Percentiles rank a stretch among this genome's conserved stretches.
Conservation (phyloP, 1,284 basidiomycete genomes). For the Ceratobasidium sp. region DNA sequence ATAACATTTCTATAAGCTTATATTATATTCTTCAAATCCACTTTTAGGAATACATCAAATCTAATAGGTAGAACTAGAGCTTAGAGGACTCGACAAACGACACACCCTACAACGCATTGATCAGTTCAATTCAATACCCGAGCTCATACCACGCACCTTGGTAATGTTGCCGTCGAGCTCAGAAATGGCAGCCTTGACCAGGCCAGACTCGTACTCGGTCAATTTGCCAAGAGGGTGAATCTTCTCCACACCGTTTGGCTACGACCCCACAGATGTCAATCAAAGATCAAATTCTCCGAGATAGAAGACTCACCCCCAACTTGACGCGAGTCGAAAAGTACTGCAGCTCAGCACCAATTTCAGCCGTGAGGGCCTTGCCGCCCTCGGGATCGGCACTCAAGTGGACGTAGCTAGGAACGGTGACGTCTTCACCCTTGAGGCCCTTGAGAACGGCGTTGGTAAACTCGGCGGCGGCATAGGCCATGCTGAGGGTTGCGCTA, state of each 20-base stretch:
- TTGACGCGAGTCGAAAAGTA: slow-evolving; percentile 87
- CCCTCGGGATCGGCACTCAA: slow-evolving; percentile 77
- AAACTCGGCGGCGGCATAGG: slow-evolving; percentile 88
- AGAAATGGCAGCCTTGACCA: slow-evolving; percentile 80
- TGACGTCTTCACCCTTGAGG: slow-evolving; percentile 85
- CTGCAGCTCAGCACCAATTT: slow-evolving; percentile 69
- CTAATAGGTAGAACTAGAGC: slow-evolving; percentile 44
- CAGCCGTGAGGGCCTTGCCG: slow-evolving; percentile 66
- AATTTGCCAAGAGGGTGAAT: slow-evolving; percentile 79
- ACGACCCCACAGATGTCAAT: slow-evolving; percentile 30
- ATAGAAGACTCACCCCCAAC: slow-evolving; percentile 70
- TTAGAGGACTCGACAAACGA: slow-evolving; percentile 51
- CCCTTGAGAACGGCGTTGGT: slow-evolving; percentile 80
- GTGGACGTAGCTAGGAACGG: slow-evolving; percentile 86
- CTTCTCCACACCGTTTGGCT: slow-evolving; percentile 81
- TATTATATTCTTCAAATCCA: slow-evolving; percentile 7
- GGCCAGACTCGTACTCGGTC: slow-evolving; percentile 71
- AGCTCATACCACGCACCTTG: slow-evolving; percentile 53
- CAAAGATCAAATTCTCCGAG: slow-evolving; percentile 19
- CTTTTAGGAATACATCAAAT: neutral
- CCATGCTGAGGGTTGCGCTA: slow-evolving; percentile 89
- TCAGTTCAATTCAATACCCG: neutral
- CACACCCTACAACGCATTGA: slow-evolving; percentile 47
- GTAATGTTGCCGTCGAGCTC: slow-evolving; percentile 83
- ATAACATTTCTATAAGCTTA: neutral